Conservation (phyloP, 1,284 basidiomycete species). For the Volvariella surrecta region DNA sequence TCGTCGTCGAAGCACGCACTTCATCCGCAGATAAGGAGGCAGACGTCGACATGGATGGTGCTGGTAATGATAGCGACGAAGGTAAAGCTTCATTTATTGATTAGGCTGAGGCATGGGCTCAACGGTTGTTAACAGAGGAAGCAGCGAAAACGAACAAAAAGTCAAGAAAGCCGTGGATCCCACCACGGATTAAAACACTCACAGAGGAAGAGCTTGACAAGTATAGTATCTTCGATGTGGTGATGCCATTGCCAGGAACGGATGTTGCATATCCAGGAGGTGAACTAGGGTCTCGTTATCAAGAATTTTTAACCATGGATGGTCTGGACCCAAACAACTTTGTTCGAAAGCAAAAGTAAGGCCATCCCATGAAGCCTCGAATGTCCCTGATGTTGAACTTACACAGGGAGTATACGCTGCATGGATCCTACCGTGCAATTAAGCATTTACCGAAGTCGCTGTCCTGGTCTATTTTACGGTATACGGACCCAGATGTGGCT, state of each 20-base stretch:
- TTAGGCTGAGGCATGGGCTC: not conserved
- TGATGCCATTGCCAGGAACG: constrained; percentile 92
- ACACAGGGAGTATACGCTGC: constrained; percentile 81
- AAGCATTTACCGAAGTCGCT: constrained; percentile 79
- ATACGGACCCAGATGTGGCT: constrained; percentile 89
- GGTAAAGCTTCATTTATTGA: constrained; percentile 20
- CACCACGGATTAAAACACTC: constrained; percentile 69
- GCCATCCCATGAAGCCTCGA: constrained; percentile 2
- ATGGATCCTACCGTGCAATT: constrained; percentile 90
- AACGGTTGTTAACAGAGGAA: not conserved
- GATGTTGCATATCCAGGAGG: constrained; percentile 88
- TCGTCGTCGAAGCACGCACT: constrained; percentile 58
- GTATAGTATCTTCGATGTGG: constrained; percentile 87
- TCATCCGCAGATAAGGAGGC: constrained; percentile 27
- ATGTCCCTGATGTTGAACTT: not conserved
- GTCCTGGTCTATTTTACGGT: constrained; percentile 75
- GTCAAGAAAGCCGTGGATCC: constrained; percentile 37
- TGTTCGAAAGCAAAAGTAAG: constrained; percentile 80
- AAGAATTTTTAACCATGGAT: constrained; percentile 73
- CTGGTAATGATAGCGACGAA: constrained; percentile 27
- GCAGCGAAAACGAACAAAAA: not conserved
- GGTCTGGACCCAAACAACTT: constrained; percentile 86
- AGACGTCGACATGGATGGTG: constrained; percentile 17
- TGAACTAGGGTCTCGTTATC: constrained; percentile 73
- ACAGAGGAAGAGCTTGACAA: constrained; percentile 68